Conservation (phyloP, 1,139 yeast genomes). For the Spathaspora sp. region DNA sequence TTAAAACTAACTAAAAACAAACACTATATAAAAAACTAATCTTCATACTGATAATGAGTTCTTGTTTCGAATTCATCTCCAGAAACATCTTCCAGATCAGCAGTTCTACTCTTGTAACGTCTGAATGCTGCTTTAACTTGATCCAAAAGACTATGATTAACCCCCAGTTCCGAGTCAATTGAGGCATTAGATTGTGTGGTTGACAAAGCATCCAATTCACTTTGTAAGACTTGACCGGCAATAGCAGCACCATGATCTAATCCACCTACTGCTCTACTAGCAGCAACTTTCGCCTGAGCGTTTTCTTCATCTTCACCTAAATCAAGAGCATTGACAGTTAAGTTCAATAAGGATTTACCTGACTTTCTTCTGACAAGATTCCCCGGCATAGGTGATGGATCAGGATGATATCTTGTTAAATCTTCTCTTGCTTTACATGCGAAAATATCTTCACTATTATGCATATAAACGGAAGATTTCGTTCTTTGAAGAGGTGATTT, state of each 20-base stretch:
- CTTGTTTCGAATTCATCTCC: conserved; percentile 63
- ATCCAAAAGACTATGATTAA: conserved; percentile 42
- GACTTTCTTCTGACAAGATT: conserved; percentile 63
- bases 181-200: conserved; percentile 38
- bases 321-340: conserved; percentile 67
- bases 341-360: conserved; percentile 65
- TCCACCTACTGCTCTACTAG: conserved; percentile 16
- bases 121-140: conserved; percentile 57
- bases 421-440: conserved; percentile 32
- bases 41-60: conserved; percentile 11
- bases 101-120: conserved; percentile 40
- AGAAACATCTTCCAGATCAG: conserved; percentile 40
- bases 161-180: conserved; percentile 25
- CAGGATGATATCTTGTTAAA: conserved; percentile 37
- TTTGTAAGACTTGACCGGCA: conserved; percentile 19
- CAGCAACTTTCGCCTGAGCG: conserved; percentile 19
- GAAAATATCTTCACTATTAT: conserved; percentile 19
- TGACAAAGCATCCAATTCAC: conserved; percentile 26
- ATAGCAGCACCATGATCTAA: conserved; percentile 21
- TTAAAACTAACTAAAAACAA: not conserved
- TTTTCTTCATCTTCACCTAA: conserved; percentile 59
- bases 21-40: not conserved
- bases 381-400: conserved; percentile 55
- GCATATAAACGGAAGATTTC: conserved; percentile 28
- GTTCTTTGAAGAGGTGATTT: conserved; percentile 36